phyloP scores from a whole-genome alignment of 805 yeast species.

The Hanseniaspora jakobsenii region DNA sequence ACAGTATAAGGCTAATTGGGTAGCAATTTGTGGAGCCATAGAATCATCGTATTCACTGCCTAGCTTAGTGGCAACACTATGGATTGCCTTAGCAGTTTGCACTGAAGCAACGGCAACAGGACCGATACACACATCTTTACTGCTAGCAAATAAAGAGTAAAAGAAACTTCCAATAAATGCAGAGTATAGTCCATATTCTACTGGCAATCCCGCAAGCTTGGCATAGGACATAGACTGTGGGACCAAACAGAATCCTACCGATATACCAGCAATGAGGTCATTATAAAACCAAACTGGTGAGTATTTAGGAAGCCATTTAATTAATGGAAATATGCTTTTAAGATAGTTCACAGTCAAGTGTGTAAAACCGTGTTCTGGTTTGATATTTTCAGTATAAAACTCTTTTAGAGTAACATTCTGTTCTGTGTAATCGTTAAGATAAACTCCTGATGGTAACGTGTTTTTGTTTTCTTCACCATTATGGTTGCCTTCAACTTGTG shows the following conservation, averaged over 20 bases:
- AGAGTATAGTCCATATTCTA: constrained; percentile 82
- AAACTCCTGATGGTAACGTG: background rate
- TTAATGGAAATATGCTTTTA: constrained; percentile 61
- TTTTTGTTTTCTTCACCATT: background rate
- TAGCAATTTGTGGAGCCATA: constrained; percentile 61
- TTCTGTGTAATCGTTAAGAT: constrained; percentile 10
- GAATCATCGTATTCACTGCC: constrained; percentile 31
- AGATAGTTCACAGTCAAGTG: constrained; percentile 35
- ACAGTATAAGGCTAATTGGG: constrained; percentile 64
- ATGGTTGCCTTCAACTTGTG: too few species aligned
- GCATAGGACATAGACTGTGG: constrained; percentile 97
- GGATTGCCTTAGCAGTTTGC: constrained; percentile 69
- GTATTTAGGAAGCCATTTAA: constrained; percentile 76
- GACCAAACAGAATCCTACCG: constrained; percentile 85
- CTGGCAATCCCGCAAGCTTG: constrained; percentile 62
- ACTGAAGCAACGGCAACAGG: constrained; percentile 94
- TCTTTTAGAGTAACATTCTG: constrained; percentile 3
- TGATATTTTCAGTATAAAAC: background rate
- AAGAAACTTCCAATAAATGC: constrained; percentile 83
- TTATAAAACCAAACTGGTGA: constrained; percentile 66
- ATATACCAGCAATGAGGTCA: constrained; percentile 82
- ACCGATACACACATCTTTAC: constrained; percentile 90
- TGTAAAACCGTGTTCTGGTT: background rate
- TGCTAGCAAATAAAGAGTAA: constrained; percentile 84
- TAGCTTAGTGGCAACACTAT: constrained; percentile 44